Percentiles rank a stretch among this genome's conserved stretches.
Evolutionary conservation across 805 yeast genomes (phyloP).

Genomic region (Wickerhamiella cacticola): DNA sequence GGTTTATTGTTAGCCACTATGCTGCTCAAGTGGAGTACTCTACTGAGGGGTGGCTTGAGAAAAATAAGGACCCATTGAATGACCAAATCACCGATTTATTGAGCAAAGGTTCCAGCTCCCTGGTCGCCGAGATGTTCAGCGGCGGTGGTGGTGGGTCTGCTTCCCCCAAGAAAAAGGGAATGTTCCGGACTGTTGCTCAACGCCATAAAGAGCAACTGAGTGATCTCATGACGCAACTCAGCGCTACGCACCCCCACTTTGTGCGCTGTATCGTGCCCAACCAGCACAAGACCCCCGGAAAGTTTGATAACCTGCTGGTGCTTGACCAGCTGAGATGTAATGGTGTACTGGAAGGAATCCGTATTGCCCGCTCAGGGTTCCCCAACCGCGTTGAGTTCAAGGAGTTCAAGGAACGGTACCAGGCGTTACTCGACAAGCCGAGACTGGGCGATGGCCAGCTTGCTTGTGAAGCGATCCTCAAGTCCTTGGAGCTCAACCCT

Average conservation of each 20-base stretch:
- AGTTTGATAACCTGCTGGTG: constrained; percentile 64
- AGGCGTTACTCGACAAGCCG: constrained; percentile 41
- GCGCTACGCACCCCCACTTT: constrained; percentile 85
- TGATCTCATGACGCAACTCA: constrained; percentile 57
- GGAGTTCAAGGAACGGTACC: constrained; percentile 66
- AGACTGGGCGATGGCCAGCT: constrained; percentile 40
- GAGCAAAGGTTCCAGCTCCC: constrained; percentile 42
- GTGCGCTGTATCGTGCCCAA: constrained; percentile 95
- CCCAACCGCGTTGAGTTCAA: constrained; percentile 83
- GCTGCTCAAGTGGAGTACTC: constrained; percentile 95
- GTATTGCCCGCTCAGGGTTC: constrained; percentile 94
- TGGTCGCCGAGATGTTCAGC: constrained; percentile 45
- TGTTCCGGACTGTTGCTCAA: constrained; percentile 70
- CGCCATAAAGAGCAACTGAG: constrained; percentile 78
- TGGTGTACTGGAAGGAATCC: constrained; percentile 95
- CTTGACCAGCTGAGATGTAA: constrained; percentile 86
- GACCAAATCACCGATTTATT: constrained; percentile 57
- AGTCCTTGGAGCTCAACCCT: constrained; percentile 47
- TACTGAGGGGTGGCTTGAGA: constrained; percentile 85
- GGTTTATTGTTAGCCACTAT: constrained; percentile 79
- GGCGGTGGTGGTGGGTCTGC: constrained; percentile 18
- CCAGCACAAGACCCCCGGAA: constrained; percentile 52
- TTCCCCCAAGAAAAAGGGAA: constrained; percentile 27
- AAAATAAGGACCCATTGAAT: constrained; percentile 85
- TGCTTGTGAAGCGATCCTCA: constrained; percentile 55